A percentile compares a stretch with the other conserved stretches of the same genome.
Conservation (phyloP, 1,139 yeast genomes). For the Saccharomyces hybrid region DNA sequence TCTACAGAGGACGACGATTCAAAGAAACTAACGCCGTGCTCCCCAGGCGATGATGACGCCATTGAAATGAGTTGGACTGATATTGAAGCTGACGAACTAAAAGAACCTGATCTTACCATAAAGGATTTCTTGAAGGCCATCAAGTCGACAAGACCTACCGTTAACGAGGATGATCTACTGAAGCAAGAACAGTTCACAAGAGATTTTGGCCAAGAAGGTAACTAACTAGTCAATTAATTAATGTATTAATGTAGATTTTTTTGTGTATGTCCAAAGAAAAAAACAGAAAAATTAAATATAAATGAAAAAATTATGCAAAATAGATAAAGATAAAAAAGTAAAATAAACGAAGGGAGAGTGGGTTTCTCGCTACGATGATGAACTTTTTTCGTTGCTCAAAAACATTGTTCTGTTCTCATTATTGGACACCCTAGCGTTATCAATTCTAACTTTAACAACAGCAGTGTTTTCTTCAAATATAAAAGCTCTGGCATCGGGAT, state of each 20-base stretch:
- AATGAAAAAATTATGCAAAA: no score
- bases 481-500: no score
- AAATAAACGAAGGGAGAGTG: no score
- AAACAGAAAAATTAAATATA: neutral
- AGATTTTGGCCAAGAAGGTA: conserved; percentile 97
- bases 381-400: no score
- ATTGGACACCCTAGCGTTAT: no score
- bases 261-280: neutral
- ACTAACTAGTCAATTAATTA: conserved; percentile 31
- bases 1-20: conserved; percentile 26
- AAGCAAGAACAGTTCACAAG: conserved; percentile 83
- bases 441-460: no score
- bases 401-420: no score
- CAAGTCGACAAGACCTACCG: conserved; percentile 89
- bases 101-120: conserved; percentile 81
- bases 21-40: conserved; percentile 73
- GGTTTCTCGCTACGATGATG: no score
- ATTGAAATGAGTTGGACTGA: conserved; percentile 91
- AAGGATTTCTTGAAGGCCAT: conserved; percentile 92
- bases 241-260: neutral
- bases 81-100: conserved; percentile 76
- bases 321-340: no score
- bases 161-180: conserved; percentile 70
- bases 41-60: conserved; percentile 90
- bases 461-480: no score